Evolutionary conservation across 140 eudicot genomes (phyloP).

Genomic region (Flaveria floridana): DNA sequence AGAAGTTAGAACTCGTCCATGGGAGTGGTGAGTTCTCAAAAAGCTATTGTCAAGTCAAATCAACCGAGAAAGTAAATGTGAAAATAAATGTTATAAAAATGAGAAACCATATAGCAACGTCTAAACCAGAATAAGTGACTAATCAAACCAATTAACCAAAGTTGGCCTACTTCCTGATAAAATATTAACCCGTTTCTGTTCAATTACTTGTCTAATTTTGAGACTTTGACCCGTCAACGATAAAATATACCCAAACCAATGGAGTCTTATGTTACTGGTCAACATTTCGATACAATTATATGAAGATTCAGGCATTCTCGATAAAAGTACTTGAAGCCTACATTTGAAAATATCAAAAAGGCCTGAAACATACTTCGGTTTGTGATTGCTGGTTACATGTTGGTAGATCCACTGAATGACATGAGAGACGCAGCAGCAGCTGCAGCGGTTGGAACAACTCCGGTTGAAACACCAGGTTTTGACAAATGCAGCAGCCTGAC

Average conservation of each 20-base stretch:
- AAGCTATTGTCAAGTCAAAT: too few relatives aligned
- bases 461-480: slow-evolving; percentile 81
- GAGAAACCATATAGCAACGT: too few relatives aligned
- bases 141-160: too few relatives aligned
- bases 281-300: neutral
- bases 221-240: neutral
- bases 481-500: slow-evolving; percentile 83
- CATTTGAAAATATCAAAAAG: neutral
- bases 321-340: neutral
- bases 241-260: neutral
- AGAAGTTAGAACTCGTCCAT: too few relatives aligned
- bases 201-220: neutral
- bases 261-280: neutral
- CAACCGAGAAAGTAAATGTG: too few relatives aligned
- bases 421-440: slow-evolving; percentile 94
- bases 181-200: neutral
- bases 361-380: slow-evolving; percentile 1
- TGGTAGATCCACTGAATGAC: slow-evolving; percentile 80
- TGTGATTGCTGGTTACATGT: slow-evolving; percentile 40
- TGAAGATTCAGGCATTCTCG: neutral
- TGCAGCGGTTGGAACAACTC: slow-evolving; percentile 93
- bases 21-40: too few relatives aligned
- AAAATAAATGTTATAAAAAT: too few relatives aligned
- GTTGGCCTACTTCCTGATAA: too few relatives aligned
- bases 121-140: too few relatives aligned